Conservation (phyloP, 352 stramenopile species). For the Phytophthora tubulina region DNA sequence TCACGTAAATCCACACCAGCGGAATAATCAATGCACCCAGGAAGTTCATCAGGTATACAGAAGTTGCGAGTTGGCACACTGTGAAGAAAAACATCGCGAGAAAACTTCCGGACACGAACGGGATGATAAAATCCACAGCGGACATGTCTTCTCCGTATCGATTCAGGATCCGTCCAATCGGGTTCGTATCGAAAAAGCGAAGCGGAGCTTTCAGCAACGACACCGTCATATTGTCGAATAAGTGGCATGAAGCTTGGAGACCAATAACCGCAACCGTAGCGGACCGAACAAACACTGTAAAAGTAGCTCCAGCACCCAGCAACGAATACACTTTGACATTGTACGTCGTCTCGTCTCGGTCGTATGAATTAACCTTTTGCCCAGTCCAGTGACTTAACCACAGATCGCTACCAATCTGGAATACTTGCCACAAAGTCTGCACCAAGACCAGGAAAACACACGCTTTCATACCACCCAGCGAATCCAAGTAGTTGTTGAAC, state of each 20-base stretch:
- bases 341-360: slow-evolving; percentile 29
- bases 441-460: slow-evolving; percentile 27
- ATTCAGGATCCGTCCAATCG: slow-evolving; percentile 90
- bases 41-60: slow-evolving; percentile 81
- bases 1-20: slow-evolving; percentile 86
- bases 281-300: slow-evolving; percentile 46
- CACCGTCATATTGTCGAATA: slow-evolving; percentile 91
- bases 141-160: slow-evolving; percentile 91
- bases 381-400: slow-evolving; percentile 47
- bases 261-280: slow-evolving; percentile 44
- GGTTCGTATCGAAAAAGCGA: slow-evolving; percentile 93
- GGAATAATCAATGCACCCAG: slow-evolving; percentile 82
- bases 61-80: slow-evolving; percentile 76
- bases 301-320: slow-evolving; percentile 18
- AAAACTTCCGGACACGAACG: slow-evolving; percentile 41
- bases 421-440: slow-evolving; percentile 41
- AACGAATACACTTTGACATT: slow-evolving; percentile 45
- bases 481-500: slow-evolving; percentile 52
- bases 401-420: slow-evolving; percentile 40
- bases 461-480: slow-evolving; percentile 45
- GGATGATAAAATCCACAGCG: slow-evolving; percentile 82
- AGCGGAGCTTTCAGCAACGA: slow-evolving; percentile 88
- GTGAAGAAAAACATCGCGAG: slow-evolving; percentile 76
- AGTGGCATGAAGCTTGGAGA: slow-evolving; percentile 43
- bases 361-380: slow-evolving; percentile 28